Evolutionary conservation across 257 asterid genomes (phyloP).

Genomic region (Plectranthus barbatus): DNA sequence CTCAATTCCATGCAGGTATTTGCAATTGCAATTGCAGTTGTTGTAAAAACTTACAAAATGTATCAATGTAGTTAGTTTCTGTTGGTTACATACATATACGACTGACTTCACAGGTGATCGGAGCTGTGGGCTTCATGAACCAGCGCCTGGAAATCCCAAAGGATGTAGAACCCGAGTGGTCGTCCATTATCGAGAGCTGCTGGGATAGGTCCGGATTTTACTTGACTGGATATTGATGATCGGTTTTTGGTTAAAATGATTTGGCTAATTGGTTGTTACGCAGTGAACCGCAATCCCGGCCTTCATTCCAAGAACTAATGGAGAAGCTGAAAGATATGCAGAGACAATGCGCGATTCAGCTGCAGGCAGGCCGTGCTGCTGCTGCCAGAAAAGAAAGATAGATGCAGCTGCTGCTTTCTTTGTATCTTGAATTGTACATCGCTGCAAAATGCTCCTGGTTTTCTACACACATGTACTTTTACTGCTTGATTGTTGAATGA

Average conservation of each 20-base stretch:
- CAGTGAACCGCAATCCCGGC: conserved; percentile 75
- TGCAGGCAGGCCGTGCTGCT: conserved; percentile 53
- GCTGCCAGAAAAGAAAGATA: conserved; percentile 45
- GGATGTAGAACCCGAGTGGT: conserved; percentile 76
- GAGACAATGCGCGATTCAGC: conserved; percentile 40
- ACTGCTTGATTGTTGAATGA: too few relatives aligned
- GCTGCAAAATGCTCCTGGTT: too few relatives aligned
- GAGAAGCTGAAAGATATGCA: conserved; percentile 74
- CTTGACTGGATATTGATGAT: too few relatives aligned
- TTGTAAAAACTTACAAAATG: too few relatives aligned
- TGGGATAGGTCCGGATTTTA: conserved; percentile 68
- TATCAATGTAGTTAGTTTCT: neutral
- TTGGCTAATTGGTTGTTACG: neutral
- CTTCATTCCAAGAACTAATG: conserved; percentile 78
- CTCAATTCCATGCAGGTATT: conserved; percentile 94
- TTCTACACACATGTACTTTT: too few relatives aligned
- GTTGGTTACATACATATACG: neutral
- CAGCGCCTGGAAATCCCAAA: conserved; percentile 81
- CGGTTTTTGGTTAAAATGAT: neutral
- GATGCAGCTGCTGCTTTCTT: neutral
- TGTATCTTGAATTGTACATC: too few relatives aligned
- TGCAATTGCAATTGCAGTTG: too few relatives aligned
- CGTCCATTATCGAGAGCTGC: conserved; percentile 72
- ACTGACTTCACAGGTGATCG: conserved; percentile 60
- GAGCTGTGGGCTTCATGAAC: conserved; percentile 98